Conservation (phyloP, 768 basidiomycete species). For the Tricholoma flavovirens region DNA sequence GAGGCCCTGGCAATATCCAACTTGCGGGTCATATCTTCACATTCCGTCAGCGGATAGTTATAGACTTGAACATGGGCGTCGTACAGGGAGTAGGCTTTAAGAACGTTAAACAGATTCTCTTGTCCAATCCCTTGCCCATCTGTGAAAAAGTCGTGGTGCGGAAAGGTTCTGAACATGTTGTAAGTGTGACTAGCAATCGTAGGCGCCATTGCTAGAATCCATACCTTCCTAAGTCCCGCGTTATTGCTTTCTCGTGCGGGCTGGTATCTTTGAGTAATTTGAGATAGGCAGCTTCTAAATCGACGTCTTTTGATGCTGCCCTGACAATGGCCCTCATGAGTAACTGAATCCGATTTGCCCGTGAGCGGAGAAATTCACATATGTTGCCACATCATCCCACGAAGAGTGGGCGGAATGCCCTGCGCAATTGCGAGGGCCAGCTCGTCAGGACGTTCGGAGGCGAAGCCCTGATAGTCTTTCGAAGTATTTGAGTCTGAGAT, state of each 20-base stretch:
- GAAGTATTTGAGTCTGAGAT: slow-evolving; percentile 4
- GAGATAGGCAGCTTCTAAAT: slow-evolving; percentile 80
- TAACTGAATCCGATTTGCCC: slow-evolving; percentile 7
- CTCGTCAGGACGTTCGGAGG: slow-evolving; percentile 68
- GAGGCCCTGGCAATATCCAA: slow-evolving; percentile 96
- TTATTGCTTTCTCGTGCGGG: slow-evolving; percentile 90
- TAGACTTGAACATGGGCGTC: slow-evolving; percentile 19
- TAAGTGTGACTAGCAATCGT: slow-evolving; percentile 6
- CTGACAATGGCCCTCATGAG: slow-evolving; percentile 30
- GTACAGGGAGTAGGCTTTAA: slow-evolving; percentile 94
- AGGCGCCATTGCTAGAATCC: slow-evolving; percentile 7
- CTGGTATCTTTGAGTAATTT: slow-evolving; percentile 77
- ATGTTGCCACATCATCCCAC: slow-evolving; percentile 96
- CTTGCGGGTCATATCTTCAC: slow-evolving; percentile 78
- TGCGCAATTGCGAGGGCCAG: slow-evolving; percentile 86
- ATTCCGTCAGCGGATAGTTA: slow-evolving; percentile 5
- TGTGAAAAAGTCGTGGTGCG: slow-evolving; percentile 93
- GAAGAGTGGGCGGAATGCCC: slow-evolving; percentile 82
- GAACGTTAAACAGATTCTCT: slow-evolving; percentile 95
- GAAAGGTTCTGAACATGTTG: slow-evolving; percentile 68
- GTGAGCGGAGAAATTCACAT: slow-evolving; percentile 46
- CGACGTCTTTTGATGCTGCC: slow-evolving; percentile 90
- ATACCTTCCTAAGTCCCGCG: slow-evolving; percentile 84
- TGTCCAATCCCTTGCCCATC: slow-evolving; percentile 94
- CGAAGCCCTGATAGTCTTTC: slow-evolving; percentile 84